Evolutionary conservation across 768 basidiomycete species (phyloP).

Genomic region (Phaffia tasmanica): DNA sequence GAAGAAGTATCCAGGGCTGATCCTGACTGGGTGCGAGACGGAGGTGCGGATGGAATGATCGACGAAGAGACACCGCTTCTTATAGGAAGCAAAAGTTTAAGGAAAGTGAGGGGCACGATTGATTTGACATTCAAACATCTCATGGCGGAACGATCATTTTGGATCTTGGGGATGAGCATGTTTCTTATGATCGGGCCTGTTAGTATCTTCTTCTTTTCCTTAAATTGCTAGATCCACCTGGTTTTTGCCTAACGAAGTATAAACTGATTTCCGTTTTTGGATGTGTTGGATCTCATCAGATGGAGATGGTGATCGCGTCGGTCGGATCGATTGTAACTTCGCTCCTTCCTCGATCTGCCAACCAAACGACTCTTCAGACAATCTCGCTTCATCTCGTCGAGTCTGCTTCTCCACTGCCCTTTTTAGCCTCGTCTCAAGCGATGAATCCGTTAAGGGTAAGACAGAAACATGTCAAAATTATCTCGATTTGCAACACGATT

Average conservation of each 20-base stretch:
- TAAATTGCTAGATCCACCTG: background rate
- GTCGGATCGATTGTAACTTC: slow-evolving; percentile 20
- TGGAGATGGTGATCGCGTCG: slow-evolving; percentile 21
- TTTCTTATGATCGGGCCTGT: slow-evolving; percentile 20
- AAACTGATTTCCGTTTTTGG: background rate
- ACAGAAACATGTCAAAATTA: slow-evolving; percentile 19
- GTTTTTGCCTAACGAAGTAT: background rate
- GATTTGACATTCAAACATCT: slow-evolving; percentile 8
- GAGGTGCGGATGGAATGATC: slow-evolving; percentile 5
- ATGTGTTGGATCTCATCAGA: background rate
- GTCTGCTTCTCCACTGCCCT: background rate
- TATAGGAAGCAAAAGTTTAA: background rate
- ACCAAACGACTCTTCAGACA: background rate
- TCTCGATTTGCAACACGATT: slow-evolving; percentile 19
- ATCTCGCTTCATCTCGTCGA: background rate
- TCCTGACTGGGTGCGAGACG: slow-evolving; percentile 2
- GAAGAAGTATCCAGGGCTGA: slow-evolving; percentile 13
- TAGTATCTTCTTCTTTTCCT: background rate
- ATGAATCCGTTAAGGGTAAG: slow-evolving; percentile 15
- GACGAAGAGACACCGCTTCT: slow-evolving; percentile 8
- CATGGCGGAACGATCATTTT: slow-evolving; percentile 9
- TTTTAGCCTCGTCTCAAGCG: background rate
- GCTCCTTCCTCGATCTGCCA: slow-evolving; percentile 6
- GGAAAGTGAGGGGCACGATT: slow-evolving; percentile 1
- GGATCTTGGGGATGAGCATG: slow-evolving; percentile 15